Conservation (phyloP, 495 filamentous ascomycete genomes). For the Aspergillus sclerotioniger region DNA sequence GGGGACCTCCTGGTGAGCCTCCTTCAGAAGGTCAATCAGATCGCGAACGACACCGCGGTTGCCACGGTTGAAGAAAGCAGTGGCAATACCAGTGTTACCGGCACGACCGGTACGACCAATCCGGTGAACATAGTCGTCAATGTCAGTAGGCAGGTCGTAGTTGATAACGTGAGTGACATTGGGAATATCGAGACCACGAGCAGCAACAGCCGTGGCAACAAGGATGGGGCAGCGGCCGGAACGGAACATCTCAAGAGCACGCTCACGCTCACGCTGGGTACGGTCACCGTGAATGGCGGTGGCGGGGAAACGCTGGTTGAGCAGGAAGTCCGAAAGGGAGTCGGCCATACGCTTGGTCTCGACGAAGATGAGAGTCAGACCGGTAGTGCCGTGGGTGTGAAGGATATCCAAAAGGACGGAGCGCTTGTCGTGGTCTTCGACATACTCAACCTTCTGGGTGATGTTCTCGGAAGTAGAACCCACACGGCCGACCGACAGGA, state of each 20-base stretch:
- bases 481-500: slow-evolving; percentile 97
- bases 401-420: slow-evolving; percentile 96
- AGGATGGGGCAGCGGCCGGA: slow-evolving; percentile 92
- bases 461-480: slow-evolving; percentile 99
- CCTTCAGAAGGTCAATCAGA: slow-evolving; percentile 92
- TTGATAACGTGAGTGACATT: slow-evolving; percentile 99
- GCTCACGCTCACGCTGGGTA: slow-evolving; percentile 98
- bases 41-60: slow-evolving; percentile 97
- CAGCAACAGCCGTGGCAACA: slow-evolving; percentile 95
- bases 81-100: slow-evolving; percentile 97
- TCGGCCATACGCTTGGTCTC: slow-evolving; percentile 99
- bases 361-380: slow-evolving; percentile 95
- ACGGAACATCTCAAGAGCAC: slow-evolving; percentile 94
- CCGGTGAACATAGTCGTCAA: slow-evolving; percentile 98
- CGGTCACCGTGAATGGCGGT: slow-evolving; percentile 98
- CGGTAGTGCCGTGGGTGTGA: slow-evolving; percentile 81
- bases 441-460: slow-evolving; percentile 97
- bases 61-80: slow-evolving; percentile 99
- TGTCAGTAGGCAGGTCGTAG: slow-evolving; percentile 97
- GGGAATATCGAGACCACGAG: slow-evolving; percentile 93
- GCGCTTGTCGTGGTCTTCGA: slow-evolving; percentile 95
- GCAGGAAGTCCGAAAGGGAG: slow-evolving; percentile 92
- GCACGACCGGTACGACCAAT: slow-evolving; percentile 99
- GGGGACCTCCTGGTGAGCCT: slow-evolving; percentile 96
- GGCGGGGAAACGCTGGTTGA: slow-evolving; percentile 98